Evolutionary conservation across 225 moss, liverwort and hornwort species (phyloP).

Genomic region (Pseudisothecium myosuroides): DNA sequence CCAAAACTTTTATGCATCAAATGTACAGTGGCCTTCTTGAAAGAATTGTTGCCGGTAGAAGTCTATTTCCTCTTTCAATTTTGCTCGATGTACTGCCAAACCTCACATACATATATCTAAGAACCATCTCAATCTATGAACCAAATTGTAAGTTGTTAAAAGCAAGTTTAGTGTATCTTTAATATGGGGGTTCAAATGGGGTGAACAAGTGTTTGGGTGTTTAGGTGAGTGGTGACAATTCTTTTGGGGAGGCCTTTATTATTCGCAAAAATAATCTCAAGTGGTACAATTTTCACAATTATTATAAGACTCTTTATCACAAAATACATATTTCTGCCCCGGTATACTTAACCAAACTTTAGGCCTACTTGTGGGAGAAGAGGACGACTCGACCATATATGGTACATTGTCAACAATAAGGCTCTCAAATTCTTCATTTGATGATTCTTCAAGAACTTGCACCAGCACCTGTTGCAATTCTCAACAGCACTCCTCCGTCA

Average conservation of each 20-base stretch:
- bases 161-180: no score
- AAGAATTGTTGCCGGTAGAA: no score
- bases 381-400: accelerated
- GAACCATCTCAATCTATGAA: no score
- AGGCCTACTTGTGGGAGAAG: neutral
- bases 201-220: neutral
- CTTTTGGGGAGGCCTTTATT: accelerated
- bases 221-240: accelerated
- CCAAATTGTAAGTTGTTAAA: no score
- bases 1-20: neutral
- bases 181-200: neutral
- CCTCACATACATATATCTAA: no score
- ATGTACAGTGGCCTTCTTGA: neutral
- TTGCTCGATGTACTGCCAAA: no score
- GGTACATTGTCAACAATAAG: neutral
- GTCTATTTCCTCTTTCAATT: no score
- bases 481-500: neutral
- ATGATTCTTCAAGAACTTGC: neutral
- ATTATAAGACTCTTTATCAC: neutral
- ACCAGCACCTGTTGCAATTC: accelerated
- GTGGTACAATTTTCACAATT: neutral
- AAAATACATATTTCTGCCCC: accelerated
- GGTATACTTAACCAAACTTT: neutral
- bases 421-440: neutral
- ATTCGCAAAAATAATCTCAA: accelerated